These are phyloP conservation scores for Parasitella parasitica DNA, from an alignment of 371 early-diverging fungal species.

Conservation along the genomic window DNA sequence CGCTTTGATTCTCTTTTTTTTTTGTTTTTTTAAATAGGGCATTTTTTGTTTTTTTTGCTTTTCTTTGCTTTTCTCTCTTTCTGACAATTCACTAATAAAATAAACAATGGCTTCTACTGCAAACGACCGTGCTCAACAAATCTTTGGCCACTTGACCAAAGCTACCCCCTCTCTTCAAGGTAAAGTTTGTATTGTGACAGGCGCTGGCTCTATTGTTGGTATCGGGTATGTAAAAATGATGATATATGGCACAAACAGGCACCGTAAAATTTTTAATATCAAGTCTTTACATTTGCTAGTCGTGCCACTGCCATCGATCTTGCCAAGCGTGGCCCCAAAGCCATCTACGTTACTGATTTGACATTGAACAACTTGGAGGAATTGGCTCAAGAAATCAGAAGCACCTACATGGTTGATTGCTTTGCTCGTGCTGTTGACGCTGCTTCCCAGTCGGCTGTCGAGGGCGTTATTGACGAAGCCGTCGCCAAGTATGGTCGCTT, in stretches of 20 bases:
- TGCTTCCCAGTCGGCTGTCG: conserved; percentile 36
- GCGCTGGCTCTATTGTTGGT: conserved; percentile 50
- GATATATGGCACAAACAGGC: background rate
- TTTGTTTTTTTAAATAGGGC: background rate
- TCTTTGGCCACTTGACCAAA: conserved; percentile 38
- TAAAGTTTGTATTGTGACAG: conserved; percentile 57
- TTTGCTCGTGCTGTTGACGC: conserved; percentile 50
- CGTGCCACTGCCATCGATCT: conserved; percentile 46
- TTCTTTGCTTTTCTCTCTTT: background rate
- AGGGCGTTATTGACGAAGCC: conserved; percentile 39
- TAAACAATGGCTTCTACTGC: conserved; percentile 22
- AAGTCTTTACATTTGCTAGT: conserved; percentile 8
- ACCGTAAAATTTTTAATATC: background rate
- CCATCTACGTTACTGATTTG: conserved; percentile 52
- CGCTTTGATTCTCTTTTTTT: background rate
- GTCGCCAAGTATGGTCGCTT: conserved; percentile 43
- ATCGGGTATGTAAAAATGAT: conserved; percentile 41
- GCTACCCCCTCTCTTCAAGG: conserved; percentile 38
- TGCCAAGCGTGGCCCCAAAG: conserved; percentile 49
- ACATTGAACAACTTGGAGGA: conserved; percentile 32
- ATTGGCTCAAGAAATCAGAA: conserved; percentile 41
- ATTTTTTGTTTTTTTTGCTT: background rate
- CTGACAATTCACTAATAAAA: background rate
- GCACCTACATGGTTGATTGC: conserved; percentile 34
- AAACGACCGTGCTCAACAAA: conserved; percentile 39